Evolutionary conservation across 768 basidiomycete genomes (phyloP).

Genomic region (Leccinellum rugosiceps): DNA sequence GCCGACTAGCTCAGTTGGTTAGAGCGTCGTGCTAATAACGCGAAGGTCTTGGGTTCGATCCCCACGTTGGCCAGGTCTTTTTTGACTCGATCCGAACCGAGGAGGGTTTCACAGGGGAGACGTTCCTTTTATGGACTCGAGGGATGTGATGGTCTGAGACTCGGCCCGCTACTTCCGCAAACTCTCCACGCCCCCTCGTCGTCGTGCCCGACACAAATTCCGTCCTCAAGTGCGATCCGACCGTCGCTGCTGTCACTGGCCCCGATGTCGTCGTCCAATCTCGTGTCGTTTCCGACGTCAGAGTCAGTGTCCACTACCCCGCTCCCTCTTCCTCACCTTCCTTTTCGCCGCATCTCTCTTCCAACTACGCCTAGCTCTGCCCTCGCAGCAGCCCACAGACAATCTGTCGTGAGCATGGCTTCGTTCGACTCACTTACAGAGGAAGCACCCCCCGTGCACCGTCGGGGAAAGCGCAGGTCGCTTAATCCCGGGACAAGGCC

Average conservation of each 20-base stretch:
- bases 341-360: constrained; percentile 63
- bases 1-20: constrained; percentile 94
- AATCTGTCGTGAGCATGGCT: constrained; percentile 66
- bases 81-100: constrained; percentile 1
- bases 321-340: constrained; percentile 47
- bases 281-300: constrained; percentile 34
- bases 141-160: constrained; percentile 20
- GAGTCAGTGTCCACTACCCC: constrained; percentile 24
- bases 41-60: constrained; percentile 82
- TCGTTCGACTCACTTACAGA: constrained; percentile 74
- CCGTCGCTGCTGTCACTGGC: constrained; percentile 19
- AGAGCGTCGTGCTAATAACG: constrained; percentile 85
- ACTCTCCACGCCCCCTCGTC: background rate
- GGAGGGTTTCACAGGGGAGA: background rate
- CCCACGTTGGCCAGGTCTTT: constrained; percentile 63
- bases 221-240: constrained; percentile 12
- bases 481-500: constrained; percentile 23
- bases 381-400: constrained; percentile 38
- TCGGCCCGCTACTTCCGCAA: constrained; percentile 18
- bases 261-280: constrained; percentile 3
- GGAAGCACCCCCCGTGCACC: constrained; percentile 28
- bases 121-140: constrained; percentile 14
- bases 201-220: too few relatives aligned
- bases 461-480: constrained; percentile 37
- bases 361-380: constrained; percentile 49